Percentiles rank a stretch among this genome's conserved stretches.
phyloP scores from a whole-genome alignment of 129 eudicot species.

The Calendula officinalis region DNA sequence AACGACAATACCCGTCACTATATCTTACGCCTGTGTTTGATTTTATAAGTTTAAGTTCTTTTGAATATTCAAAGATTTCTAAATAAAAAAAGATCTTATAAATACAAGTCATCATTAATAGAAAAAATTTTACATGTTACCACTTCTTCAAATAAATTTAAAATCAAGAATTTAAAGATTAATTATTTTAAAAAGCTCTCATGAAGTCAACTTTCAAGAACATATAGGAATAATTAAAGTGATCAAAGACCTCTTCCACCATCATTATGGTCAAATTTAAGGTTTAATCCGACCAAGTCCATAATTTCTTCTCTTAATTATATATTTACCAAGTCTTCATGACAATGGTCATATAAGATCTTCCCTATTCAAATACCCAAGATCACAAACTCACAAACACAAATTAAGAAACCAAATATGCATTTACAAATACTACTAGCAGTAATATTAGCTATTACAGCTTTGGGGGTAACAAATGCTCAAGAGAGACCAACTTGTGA shows the following conservation, averaged over 20 bases:
- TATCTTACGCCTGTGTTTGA: not conserved
- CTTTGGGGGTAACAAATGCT: not conserved
- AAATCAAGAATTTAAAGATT: not conserved
- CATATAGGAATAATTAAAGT: not conserved
- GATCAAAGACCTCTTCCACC: not conserved
- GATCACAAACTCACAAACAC: constrained; percentile 2
- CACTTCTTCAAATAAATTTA: not conserved
- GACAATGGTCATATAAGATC: not conserved
- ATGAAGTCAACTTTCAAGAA: not conserved
- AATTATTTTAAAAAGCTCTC: not conserved
- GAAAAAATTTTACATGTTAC: not conserved
- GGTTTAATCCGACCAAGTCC: not conserved
- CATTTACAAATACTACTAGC: not conserved
- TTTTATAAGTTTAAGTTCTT: too few species aligned
- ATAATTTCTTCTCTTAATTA: not conserved
- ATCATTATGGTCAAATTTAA: not conserved
- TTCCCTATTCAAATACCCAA: too few species aligned
- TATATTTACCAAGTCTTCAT: not conserved
- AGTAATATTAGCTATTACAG: constrained; percentile 3
- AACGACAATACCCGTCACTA: not conserved
- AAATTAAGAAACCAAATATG: constrained; percentile 13
- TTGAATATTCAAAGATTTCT: not conserved
- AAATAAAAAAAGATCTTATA: not conserved
- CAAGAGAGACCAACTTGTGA: constrained; percentile 8
- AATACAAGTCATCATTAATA: not conserved